These are phyloP conservation scores for Lyophyllum decastes DNA, from an alignment of 768 basidiomycete species.

Conservation along the genomic window DNA sequence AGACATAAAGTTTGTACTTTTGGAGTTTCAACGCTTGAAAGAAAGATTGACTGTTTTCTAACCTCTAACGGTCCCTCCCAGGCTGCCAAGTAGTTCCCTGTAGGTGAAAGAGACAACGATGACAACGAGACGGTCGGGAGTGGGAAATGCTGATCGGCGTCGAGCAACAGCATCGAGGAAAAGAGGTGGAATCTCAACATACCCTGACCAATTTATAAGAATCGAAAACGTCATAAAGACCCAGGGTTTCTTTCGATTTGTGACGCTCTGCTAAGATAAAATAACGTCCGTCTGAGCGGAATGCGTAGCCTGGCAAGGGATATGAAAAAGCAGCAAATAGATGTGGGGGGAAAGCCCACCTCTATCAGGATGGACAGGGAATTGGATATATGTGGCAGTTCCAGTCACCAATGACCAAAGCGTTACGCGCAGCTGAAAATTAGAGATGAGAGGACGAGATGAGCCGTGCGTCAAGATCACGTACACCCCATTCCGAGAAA, in stretches of 20 bases:
- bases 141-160: conserved; percentile 70
- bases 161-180: background rate
- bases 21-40: background rate
- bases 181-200: conserved; percentile 22
- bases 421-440: conserved; percentile 73
- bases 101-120: conserved; percentile 75
- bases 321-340: background rate
- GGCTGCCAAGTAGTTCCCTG: conserved; percentile 70
- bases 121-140: conserved; percentile 73
- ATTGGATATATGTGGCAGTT: conserved; percentile 80
- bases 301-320: conserved; percentile 65
- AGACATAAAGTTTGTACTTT: conserved; percentile 76
- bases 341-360: conserved; percentile 42
- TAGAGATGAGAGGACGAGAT: conserved; percentile 2
- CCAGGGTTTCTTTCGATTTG: conserved; percentile 84
- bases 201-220: conserved; percentile 76
- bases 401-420: conserved; percentile 83
- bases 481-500: conserved; percentile 92
- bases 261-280: conserved; percentile 88
- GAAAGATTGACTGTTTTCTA: conserved; percentile 15
- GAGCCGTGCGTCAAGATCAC: conserved; percentile 31
- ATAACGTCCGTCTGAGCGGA: conserved; percentile 80
- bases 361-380: conserved; percentile 78
- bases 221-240: conserved; percentile 77
- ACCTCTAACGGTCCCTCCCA: conserved; percentile 91